Percentiles rank a stretch among this genome's conserved stretches.
Conservation (phyloP, 2,329 filamentous ascomycete genomes). For the Aspergillus candidus region DNA sequence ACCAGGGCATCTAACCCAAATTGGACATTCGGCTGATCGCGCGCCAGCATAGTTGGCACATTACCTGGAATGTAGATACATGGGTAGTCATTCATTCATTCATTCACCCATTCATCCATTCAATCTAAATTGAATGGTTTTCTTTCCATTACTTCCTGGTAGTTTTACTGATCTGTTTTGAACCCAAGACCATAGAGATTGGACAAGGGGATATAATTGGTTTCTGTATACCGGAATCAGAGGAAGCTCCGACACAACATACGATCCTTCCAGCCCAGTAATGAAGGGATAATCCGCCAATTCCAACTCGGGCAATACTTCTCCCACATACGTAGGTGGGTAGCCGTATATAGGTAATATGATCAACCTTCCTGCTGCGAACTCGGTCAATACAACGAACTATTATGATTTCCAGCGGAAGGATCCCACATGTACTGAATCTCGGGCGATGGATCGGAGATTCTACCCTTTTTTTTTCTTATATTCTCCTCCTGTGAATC, state of each 20-base stretch:
- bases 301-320: neutral
- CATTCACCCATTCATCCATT: neutral
- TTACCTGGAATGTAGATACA: slow-evolving; percentile 3
- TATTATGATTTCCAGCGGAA: slow-evolving; percentile 3
- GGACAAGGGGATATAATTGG: slow-evolving; percentile 11
- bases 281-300: slow-evolving; percentile 13
- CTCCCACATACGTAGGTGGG: neutral
- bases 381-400: too few species aligned
- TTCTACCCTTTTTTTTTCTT: too few species aligned
- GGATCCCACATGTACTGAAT: too few species aligned
- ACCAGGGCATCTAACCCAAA: slow-evolving; percentile 15
- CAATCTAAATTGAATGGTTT: too few species aligned
- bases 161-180: neutral
- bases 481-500: too few species aligned
- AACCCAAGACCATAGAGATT: neutral
- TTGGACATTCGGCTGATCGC: slow-evolving; percentile 10
- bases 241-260: slow-evolving; percentile 11
- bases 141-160: neutral
- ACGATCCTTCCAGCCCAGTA: slow-evolving; percentile 14
- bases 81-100: neutral
- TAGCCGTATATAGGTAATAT: neutral
- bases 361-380: too few species aligned
- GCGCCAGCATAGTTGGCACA: neutral
- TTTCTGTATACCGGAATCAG: slow-evolving; percentile 8
- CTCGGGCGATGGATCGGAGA: too few species aligned